phyloP scores from a whole-genome alignment of 768 basidiomycete genomes.

The Xerocomellus intermedius region DNA sequence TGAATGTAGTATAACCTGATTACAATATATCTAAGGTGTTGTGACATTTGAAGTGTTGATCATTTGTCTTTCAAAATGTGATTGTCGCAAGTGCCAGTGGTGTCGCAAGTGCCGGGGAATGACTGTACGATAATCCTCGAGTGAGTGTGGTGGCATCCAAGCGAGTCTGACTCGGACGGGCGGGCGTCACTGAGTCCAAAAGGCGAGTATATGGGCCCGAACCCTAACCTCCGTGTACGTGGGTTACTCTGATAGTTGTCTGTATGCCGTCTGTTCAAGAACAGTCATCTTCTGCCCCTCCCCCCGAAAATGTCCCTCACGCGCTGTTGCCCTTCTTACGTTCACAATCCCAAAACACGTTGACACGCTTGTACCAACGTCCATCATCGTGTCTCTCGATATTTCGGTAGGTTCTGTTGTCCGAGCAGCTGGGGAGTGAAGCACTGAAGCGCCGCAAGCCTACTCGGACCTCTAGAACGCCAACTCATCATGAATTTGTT shows the following conservation, averaged over 20 bases:
- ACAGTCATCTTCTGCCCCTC: conserved; percentile 9
- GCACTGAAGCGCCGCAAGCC: conserved; percentile 38
- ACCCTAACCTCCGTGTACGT: conserved; percentile 5
- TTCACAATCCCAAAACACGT: conserved; percentile 71
- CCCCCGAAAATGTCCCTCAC: conserved; percentile 45
- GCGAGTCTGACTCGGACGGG: too few species aligned
- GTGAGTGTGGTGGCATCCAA: too few species aligned
- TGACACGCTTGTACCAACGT: conserved; percentile 77
- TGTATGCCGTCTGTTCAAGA: conserved; percentile 26
- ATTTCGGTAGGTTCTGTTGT: conserved; percentile 59
- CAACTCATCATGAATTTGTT: conserved; percentile 86
- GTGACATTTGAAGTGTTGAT: too few species aligned
- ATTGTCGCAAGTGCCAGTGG: too few species aligned
- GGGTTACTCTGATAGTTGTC: background rate
- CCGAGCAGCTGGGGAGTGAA: background rate
- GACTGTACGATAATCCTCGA: too few species aligned
- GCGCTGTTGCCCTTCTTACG: conserved; percentile 77
- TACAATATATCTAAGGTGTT: too few species aligned
- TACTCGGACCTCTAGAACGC: conserved; percentile 74
- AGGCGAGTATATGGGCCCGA: too few species aligned
- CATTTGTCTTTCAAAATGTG: too few species aligned
- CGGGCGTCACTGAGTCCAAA: too few species aligned
- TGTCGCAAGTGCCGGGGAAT: too few species aligned
- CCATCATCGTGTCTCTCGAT: conserved; percentile 90
- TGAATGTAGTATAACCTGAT: too few species aligned